A percentile compares a stretch with the other conserved stretches of the same genome.
Evolutionary conservation across 306 rosid species (phyloP).

Genomic region (Delonix regia): DNA sequence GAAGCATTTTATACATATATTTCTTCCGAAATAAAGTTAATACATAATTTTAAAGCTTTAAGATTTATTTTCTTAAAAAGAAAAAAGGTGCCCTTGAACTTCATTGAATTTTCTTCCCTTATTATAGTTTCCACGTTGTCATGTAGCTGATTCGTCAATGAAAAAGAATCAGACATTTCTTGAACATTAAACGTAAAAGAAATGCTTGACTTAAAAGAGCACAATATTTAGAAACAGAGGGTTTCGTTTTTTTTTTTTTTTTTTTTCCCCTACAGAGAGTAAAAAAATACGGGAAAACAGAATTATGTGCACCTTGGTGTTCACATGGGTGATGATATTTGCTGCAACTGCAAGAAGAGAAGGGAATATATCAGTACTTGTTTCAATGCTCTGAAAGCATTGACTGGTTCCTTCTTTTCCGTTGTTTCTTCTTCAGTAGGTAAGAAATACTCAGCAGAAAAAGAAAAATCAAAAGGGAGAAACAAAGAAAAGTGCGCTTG

Average conservation of each 20-base stretch:
- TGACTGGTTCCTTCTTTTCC: slow-evolving; percentile 28
- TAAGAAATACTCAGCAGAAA: slow-evolving; percentile 13
- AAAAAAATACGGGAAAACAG: neutral
- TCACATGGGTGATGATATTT: neutral
- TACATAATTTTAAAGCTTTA: neutral
- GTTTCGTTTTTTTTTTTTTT: too few relatives aligned
- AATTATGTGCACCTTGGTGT: neutral
- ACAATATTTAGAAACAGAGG: neutral
- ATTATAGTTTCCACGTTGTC: neutral
- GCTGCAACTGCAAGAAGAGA: too few relatives aligned
- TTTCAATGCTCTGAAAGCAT: neutral
- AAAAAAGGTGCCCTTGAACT: neutral
- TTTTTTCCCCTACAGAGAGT: neutral
- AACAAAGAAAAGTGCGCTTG: neutral
- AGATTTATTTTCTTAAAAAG: too few relatives aligned
- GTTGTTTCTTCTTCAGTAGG: slow-evolving; percentile 8
- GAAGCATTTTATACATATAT: neutral
- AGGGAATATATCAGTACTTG: neutral
- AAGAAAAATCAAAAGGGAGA: slow-evolving; percentile 11
- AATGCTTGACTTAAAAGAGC: neutral
- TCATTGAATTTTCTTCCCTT: too few relatives aligned
- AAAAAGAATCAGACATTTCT: neutral
- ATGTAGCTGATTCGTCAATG: too few relatives aligned
- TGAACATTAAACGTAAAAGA: neutral
- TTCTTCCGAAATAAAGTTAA: neutral